Conservation (phyloP, 208 protist species). For the Crithidia bombi region DNA sequence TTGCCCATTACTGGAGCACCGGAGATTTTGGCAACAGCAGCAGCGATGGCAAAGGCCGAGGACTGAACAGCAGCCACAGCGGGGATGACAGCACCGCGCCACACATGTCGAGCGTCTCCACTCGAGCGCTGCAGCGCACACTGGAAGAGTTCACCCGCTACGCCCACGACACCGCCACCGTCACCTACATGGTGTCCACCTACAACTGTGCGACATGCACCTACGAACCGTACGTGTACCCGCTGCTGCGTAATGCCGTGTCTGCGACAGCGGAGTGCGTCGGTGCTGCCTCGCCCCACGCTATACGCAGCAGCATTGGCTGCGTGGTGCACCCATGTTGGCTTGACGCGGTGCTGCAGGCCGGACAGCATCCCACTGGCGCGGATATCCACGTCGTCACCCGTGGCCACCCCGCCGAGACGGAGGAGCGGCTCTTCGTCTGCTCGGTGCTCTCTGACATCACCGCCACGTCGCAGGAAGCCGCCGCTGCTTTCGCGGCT, state of each 20-base stretch:
- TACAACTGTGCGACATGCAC: neutral
- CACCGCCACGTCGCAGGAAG: slow-evolving; percentile 6
- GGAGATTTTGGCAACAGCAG: neutral
- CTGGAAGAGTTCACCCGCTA: slow-evolving; percentile 20
- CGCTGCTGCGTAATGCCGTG: slow-evolving; percentile 10
- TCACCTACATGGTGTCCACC: slow-evolving; percentile 1
- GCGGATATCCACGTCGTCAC: slow-evolving; percentile 21
- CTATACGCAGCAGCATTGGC: slow-evolving; percentile 10
- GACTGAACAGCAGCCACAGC: neutral
- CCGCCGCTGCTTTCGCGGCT: neutral
- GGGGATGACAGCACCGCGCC: neutral
- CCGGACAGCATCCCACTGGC: neutral
- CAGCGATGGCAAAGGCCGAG: neutral
- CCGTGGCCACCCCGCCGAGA: slow-evolving; percentile 13
- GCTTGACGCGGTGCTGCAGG: slow-evolving; percentile 19
- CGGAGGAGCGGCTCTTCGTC: slow-evolving; percentile 21
- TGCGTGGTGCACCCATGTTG: slow-evolving; percentile 26
- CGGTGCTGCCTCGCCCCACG: neutral
- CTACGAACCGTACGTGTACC: slow-evolving; percentile 15
- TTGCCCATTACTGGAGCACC: slow-evolving; percentile 9
- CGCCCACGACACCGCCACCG: slow-evolving; percentile 14
- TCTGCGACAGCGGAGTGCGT: neutral
- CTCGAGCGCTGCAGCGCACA: slow-evolving; percentile 1
- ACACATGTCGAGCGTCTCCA: neutral
- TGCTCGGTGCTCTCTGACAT: slow-evolving; percentile 5